Base-by-base conservation (phyloP, 2,329 filamentous ascomycete genomes). In the Stagonosporopsis chrysanthemi region DNA sequence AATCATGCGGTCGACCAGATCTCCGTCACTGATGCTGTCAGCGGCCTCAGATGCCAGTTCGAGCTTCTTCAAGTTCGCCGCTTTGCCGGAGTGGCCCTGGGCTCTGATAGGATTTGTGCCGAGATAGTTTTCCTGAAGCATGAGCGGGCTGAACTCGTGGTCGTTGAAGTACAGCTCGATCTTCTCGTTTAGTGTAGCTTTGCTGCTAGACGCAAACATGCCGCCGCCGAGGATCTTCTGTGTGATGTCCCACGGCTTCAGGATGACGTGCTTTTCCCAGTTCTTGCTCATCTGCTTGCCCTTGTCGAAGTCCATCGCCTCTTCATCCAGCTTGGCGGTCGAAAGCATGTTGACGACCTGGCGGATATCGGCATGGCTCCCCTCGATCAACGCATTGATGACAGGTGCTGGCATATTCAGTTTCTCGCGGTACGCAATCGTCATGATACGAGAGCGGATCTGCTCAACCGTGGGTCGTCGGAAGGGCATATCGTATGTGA, bases 131-230 rank as follows among this genome's bases (percentile, higher is more conserved):
- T 99, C 96, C 75, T 99, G 95, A 43, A 99, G 88, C 95, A 99
- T 98, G 50, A 99, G 82, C 71, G 89, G 95, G 70, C 92, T 97
- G 79, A 98, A 96, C 69, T 99, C 95, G 72, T 99, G 95, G 69
- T 99, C 95, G 75, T 99, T 98, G 82, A 99, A 99, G 77, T 99
- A 99, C 1, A 99, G 86, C 78, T 99, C 94, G 61, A 96, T 95
- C 82, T 99, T 99, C 76, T 99, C 94, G 73, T 98, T 98, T 33
- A 99, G 81, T 0, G 92, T 96, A 3, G 91, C 82, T 65, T 91
- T 96, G 78, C 92, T 96, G 46, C 88, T 87, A 4, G 88, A 84
- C 23, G 90, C 84, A 77, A 98, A 99, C 77, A 97, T 86, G 35
- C 92, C 91, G 4, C 92, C 89, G 24, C 86, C 91, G 6, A 99